Evolutionary conservation across 2,329 filamentous ascomycete species (phyloP), one percentile per base, ranked within the genome.

Genomic region (Chaetomium globosum): DNA sequence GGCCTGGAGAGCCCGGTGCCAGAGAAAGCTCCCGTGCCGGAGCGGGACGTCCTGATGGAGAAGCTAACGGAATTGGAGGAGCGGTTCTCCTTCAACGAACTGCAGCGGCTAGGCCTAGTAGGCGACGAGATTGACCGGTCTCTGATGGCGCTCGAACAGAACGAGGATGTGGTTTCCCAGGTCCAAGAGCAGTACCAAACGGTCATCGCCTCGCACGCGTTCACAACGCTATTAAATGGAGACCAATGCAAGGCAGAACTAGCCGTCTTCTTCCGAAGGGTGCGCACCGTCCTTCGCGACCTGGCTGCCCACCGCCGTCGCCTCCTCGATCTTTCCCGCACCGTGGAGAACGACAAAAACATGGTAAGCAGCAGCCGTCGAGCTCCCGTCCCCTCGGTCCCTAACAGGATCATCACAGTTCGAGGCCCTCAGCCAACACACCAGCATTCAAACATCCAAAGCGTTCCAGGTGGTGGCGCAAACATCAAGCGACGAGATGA

Each of bases 381-480:
- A 43, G 3, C 13, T 7, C 7, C 16, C 13, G 13, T 6, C 39
- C 39, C 39, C 5, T 16, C 2, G 39, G 39, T 43, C 16, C 16
- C 39, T 43, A 43, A 43, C 7, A 43, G 8, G 19, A 43, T 6
- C 33, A 10, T 26, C 39, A 43, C 43, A 59, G 56, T 49, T 59
- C 46, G 26, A 59, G 56, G 48, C 46, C 13, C 46, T 59, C 13
- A 59, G 9, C 57, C 57, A 59, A 26, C n/a, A 59, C 55, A 57
- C 55, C 55, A 46, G 55, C 21, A 57, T 57, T 12, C 55, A 57
- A 9, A 57, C 55, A 10, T 57, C 55, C 55, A 57, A 57, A 21
- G 55, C 55, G n/a, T 57, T 57, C 55, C 55, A 57, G 55, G n/a
- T 57, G 9, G 55, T 57, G 21, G 55, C 55, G 12, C 55, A 57